Evolutionary conservation across 2,329 filamentous ascomycete species (phyloP).

Genomic region (Venturia pyrina): DNA sequence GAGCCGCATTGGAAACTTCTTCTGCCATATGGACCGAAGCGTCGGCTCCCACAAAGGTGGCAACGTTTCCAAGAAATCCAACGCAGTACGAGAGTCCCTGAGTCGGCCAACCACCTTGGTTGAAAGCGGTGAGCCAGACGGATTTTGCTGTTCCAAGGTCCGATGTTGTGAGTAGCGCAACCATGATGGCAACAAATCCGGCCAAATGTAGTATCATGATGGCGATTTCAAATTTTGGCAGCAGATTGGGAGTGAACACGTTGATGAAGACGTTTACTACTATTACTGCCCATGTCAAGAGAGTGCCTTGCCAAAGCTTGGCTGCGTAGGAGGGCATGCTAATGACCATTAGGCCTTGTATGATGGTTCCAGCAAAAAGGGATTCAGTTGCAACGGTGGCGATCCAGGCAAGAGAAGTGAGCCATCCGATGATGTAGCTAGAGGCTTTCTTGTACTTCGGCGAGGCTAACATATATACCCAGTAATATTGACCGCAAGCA

Average conservation of each 20-base stretch:
- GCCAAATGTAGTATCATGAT: conserved; percentile 20
- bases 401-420: conserved; percentile 12
- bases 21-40: conserved; percentile 17
- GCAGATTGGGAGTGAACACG: conserved; percentile 14
- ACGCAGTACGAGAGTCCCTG: conserved; percentile 17
- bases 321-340: conserved; percentile 20
- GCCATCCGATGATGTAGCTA: conserved; percentile 13
- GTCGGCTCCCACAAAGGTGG: conserved; percentile 11
- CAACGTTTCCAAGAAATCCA: conserved; percentile 12
- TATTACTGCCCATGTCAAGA: conserved; percentile 20
- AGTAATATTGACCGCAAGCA: conserved; percentile 21
- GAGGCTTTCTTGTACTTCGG: conserved; percentile 19
- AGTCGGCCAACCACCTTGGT: conserved; percentile 20
- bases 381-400: conserved; percentile 12
- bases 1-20: conserved; percentile 21
- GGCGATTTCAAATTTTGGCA: conserved; percentile 14
- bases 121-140: conserved; percentile 20
- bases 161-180: conserved; percentile 19
- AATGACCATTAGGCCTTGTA: conserved; percentile 13
- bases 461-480: conserved; percentile 22
- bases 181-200: conserved; percentile 22
- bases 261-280: conserved; percentile 22
- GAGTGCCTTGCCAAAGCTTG: conserved; percentile 20
- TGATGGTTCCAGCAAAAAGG: conserved; percentile 12
- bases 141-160: conserved; percentile 9